A percentile compares a stretch with the other conserved stretches of the same genome.
These are phyloP conservation scores for Larix kaempferi DNA, from an alignment of 75 land plant genomes.

Conservation along the genomic window DNA sequence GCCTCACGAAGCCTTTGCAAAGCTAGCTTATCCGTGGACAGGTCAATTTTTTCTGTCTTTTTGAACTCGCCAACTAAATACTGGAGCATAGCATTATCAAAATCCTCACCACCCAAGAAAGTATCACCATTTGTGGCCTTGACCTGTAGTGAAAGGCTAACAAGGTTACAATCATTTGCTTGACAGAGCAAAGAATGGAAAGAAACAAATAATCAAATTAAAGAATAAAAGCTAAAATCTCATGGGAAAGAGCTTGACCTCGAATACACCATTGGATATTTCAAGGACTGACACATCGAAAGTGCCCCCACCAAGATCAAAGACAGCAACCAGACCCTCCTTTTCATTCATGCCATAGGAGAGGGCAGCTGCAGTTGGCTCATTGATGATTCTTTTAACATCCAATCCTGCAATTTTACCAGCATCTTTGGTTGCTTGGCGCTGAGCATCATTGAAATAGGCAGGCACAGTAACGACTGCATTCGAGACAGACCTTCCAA, in stretches of 20 bases:
- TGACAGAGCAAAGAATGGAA: too few relatives aligned
- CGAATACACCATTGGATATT: slow-evolving; percentile 70
- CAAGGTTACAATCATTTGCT: too few relatives aligned
- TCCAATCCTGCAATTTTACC: slow-evolving; percentile 73
- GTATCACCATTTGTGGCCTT: slow-evolving; percentile 74
- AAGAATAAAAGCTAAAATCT: too few relatives aligned
- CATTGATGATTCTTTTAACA: slow-evolving; percentile 63
- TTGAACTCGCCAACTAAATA: slow-evolving; percentile 47
- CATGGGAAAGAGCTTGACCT: slow-evolving; percentile 22
- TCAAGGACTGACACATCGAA: slow-evolving; percentile 71
- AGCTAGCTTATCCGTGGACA: slow-evolving; percentile 47
- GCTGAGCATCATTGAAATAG: slow-evolving; percentile 76
- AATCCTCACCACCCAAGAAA: slow-evolving; percentile 67
- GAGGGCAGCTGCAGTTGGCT: slow-evolving; percentile 74
- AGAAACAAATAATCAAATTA: too few relatives aligned
- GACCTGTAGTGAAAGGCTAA: slow-evolving; percentile 25
- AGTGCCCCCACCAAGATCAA: slow-evolving; percentile 74
- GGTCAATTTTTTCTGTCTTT: slow-evolving; percentile 44
- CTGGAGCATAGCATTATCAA: slow-evolving; percentile 51
- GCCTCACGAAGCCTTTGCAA: slow-evolving; percentile 59
- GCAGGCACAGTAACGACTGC: slow-evolving; percentile 74
- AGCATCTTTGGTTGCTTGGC: slow-evolving; percentile 77
- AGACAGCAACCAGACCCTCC: slow-evolving; percentile 66
- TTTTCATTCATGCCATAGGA: slow-evolving; percentile 69
- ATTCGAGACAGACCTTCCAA: slow-evolving; percentile 62